phyloP scores from a whole-genome alignment of 257 asterid species.

The Solanum sparsipilum region DNA sequence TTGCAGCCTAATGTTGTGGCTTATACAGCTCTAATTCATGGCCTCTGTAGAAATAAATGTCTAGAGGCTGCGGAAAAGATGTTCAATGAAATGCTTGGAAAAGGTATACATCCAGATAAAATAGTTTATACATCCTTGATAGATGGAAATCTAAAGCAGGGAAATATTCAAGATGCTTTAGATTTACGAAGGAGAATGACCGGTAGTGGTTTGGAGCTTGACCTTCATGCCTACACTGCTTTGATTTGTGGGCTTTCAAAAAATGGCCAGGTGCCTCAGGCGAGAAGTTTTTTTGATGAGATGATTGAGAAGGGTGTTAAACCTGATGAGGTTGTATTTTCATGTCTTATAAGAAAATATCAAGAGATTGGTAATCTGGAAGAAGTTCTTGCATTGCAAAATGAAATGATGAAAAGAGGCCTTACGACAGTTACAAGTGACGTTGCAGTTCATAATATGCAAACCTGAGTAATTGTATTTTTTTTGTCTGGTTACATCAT shows the following conservation, averaged over 20 bases:
- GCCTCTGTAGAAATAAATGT: constrained; percentile 50
- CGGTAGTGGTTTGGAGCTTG: constrained; percentile 52
- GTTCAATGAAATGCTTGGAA: constrained; percentile 53
- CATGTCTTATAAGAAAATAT: constrained; percentile 61
- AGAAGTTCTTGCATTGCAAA: constrained; percentile 52
- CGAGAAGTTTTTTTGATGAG: constrained; percentile 53
- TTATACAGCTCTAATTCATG: constrained; percentile 66
- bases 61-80: constrained; percentile 52
- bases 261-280: constrained; percentile 50
- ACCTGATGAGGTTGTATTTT: constrained; percentile 67
- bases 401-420: constrained; percentile 58
- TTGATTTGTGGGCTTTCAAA: constrained; percentile 67
- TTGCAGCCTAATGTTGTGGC: constrained; percentile 56
- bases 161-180: constrained; percentile 58
- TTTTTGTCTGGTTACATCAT: not conserved
- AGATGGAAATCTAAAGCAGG: constrained; percentile 57
- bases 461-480: not conserved
- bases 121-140: constrained; percentile 58
- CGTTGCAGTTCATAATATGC: constrained; percentile 16
- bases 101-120: constrained; percentile 60
- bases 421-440: constrained; percentile 20
- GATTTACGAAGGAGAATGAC: constrained; percentile 51
- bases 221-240: constrained; percentile 69
- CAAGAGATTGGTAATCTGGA: constrained; percentile 44
- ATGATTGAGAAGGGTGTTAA: constrained; percentile 64